phyloP scores from a whole-genome alignment of 2,329 filamentous ascomycete species.

The Mycogone perniciosa region DNA sequence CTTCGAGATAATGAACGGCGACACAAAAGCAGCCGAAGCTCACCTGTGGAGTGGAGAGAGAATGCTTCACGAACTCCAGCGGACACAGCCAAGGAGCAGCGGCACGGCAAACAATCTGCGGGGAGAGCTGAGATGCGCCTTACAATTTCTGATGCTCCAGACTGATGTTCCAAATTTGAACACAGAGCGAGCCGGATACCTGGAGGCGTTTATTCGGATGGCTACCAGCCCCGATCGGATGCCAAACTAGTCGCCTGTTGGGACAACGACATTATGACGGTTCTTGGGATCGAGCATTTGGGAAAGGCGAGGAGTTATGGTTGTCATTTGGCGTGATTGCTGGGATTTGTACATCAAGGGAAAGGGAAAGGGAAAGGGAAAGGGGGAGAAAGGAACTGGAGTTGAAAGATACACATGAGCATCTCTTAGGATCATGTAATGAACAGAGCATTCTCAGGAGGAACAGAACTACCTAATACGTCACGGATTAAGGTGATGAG shows the following conservation, averaged over 20 bases:
- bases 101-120: constrained; percentile 9
- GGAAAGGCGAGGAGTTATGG: background rate
- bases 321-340: background rate
- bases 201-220: constrained; percentile 6
- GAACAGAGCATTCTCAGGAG: background rate
- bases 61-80: constrained; percentile 30
- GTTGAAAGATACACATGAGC: no score
- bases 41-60: constrained; percentile 32
- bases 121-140: constrained; percentile 15
- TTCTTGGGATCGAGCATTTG: background rate
- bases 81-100: background rate
- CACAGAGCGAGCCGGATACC: constrained; percentile 1
- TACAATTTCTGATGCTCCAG: constrained; percentile 19
- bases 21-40: constrained; percentile 26
- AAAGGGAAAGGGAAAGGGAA: background rate
- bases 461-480: background rate
- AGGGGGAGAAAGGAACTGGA: background rate
- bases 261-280: background rate
- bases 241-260: background rate
- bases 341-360: background rate
- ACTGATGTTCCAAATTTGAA: constrained; percentile 7
- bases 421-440: no score
- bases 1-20: constrained; percentile 33
- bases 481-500: no score
- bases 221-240: constrained; percentile 5